phyloP scores from a whole-genome alignment of 2,329 filamentous ascomycete genomes.

The Fusarium penzigii region DNA sequence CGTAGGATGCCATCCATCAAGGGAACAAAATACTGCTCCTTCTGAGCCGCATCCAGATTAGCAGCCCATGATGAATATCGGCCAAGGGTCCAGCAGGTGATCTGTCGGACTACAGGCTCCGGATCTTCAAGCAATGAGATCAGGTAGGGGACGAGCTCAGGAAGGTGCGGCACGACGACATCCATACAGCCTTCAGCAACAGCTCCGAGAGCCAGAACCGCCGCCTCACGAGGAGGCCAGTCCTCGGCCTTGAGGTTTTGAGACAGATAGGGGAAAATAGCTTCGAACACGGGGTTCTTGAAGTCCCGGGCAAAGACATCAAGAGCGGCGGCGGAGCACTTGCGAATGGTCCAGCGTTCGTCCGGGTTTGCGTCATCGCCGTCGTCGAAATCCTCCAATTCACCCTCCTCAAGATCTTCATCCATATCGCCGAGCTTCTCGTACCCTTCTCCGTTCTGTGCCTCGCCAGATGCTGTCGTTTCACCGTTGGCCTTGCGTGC shows the following conservation, averaged over 20 bases:
- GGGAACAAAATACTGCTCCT: conserved; percentile 81
- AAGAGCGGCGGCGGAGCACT: conserved; percentile 93
- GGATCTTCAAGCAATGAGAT: conserved; percentile 80
- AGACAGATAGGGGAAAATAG: conserved; percentile 89
- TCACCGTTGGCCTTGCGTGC: conserved; percentile 59
- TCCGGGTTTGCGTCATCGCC: conserved; percentile 83
- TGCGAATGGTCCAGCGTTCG: conserved; percentile 91
- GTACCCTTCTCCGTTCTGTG: conserved; percentile 56
- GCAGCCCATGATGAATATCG: conserved; percentile 93
- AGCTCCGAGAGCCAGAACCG: conserved; percentile 89
- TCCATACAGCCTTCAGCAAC: conserved; percentile 94
- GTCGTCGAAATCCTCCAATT: conserved; percentile 74
- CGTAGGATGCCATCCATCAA: conserved; percentile 96
- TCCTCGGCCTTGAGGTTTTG: conserved; percentile 84
- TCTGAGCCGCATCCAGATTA: conserved; percentile 67
- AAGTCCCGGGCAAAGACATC: conserved; percentile 95
- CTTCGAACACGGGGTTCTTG: conserved; percentile 82
- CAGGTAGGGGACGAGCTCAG: conserved; percentile 86
- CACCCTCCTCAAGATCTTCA: conserved; percentile 83
- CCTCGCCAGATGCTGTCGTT: conserved; percentile 50
- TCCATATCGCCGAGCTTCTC: conserved; percentile 61
- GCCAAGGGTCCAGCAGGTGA: conserved; percentile 96
- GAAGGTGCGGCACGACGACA: conserved; percentile 85
- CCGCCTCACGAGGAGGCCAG: conserved; percentile 91
- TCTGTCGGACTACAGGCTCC: conserved; percentile 90